These are phyloP conservation scores for Ogataea methylovora DNA, from an alignment of 805 yeast species.

Conservation along the genomic window DNA sequence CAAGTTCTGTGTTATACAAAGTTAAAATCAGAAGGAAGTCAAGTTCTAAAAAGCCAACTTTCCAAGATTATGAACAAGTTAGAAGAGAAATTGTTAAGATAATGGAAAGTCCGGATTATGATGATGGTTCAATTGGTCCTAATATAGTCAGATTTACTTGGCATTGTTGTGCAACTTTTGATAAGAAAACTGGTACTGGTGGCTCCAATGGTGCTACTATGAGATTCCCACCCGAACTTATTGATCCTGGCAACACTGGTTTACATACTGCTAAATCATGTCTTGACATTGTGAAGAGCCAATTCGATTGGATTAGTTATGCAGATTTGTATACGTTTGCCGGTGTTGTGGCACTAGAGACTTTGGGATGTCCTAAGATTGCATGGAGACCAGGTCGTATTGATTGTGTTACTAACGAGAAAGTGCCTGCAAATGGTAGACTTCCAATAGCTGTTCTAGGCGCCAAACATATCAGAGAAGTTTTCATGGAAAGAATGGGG, in stretches of 20 bases:
- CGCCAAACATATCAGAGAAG: slow-evolving; percentile 53
- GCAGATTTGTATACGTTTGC: slow-evolving; percentile 79
- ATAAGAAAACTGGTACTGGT: slow-evolving; percentile 42
- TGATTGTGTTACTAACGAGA: slow-evolving; percentile 41
- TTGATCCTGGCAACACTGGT: slow-evolving; percentile 58
- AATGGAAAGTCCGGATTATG: slow-evolving; percentile 36
- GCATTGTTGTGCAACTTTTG: slow-evolving; percentile 85
- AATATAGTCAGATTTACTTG: slow-evolving; percentile 74
- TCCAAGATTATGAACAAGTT: slow-evolving; percentile 25
- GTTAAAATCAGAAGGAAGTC: slow-evolving; percentile 20
- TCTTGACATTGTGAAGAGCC: slow-evolving; percentile 45
- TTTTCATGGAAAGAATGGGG: slow-evolving; percentile 55
- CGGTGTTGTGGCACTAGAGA: slow-evolving; percentile 75
- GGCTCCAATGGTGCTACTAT: slow-evolving; percentile 72
- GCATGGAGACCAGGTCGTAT: slow-evolving; percentile 81
- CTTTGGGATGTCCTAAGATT: slow-evolving; percentile 69
- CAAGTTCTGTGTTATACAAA: slow-evolving; percentile 15
- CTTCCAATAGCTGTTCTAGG: slow-evolving; percentile 69
- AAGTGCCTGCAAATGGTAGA: slow-evolving; percentile 60
- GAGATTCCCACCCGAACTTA: slow-evolving; percentile 44
- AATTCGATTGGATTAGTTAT: slow-evolving; percentile 63
- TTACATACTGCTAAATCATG: slow-evolving; percentile 49
- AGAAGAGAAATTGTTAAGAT: slow-evolving; percentile 27
- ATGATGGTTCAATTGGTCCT: slow-evolving; percentile 71
- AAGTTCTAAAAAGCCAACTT: slow-evolving; percentile 15